phyloP scores from a whole-genome alignment of 208 protist species.

The Herpetomonas samuelpessoai region DNA sequence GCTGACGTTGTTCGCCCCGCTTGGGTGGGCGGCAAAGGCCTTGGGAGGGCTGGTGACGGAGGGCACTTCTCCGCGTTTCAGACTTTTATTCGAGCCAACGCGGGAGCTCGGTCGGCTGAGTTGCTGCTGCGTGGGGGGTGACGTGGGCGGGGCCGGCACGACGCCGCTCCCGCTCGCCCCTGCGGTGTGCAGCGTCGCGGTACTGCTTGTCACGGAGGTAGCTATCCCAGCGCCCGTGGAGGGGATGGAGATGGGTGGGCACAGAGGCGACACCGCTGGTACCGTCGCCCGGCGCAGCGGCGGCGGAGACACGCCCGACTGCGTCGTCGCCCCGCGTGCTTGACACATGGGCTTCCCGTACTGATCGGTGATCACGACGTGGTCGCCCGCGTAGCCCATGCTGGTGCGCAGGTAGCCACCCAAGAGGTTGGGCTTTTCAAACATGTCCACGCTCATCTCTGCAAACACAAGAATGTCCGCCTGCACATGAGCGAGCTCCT shows the following conservation, averaged over 20 bases:
- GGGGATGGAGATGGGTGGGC: no score
- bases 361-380: slow-evolving; percentile 70
- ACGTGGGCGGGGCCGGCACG: background rate
- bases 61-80: background rate
- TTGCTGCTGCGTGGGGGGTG: background rate
- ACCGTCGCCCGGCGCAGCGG: background rate
- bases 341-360: slow-evolving; percentile 38
- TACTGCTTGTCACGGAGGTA: background rate
- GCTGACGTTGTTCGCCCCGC: background rate
- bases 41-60: background rate
- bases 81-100: background rate
- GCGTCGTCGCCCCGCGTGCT: background rate
- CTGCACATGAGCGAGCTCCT: slow-evolving; percentile 42
- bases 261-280: background rate
- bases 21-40: background rate
- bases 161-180: background rate
- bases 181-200: background rate
- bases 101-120: background rate
- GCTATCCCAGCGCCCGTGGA: no score
- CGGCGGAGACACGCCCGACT: background rate
- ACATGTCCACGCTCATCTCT: slow-evolving; percentile 79
- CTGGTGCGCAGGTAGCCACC: slow-evolving; percentile 46
- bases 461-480: slow-evolving; percentile 69
- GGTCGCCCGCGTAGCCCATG: slow-evolving; percentile 53
- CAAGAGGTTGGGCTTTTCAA: slow-evolving; percentile 37